Percentiles rank a stretch among this genome's conserved stretches.
phyloP scores from a whole-genome alignment of 2,329 filamentous ascomycete genomes.

The Botrytis byssoidea region DNA sequence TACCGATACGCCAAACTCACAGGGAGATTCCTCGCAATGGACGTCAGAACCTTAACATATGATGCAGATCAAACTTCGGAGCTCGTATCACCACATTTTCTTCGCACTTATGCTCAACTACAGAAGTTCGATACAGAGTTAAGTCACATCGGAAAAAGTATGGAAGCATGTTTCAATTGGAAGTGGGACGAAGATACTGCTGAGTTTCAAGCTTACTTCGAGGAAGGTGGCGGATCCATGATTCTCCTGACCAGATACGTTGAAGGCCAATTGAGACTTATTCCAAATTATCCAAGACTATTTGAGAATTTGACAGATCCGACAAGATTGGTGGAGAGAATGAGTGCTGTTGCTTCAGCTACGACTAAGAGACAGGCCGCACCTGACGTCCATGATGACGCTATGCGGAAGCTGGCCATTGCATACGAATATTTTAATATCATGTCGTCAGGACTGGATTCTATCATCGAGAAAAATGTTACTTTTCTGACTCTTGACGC shows the following conservation, averaged over 20 bases:
- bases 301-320: constrained; percentile 37
- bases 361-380: constrained; percentile 24
- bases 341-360: constrained; percentile 29
- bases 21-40: constrained; percentile 52
- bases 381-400: constrained; percentile 30
- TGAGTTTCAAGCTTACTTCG: constrained; percentile 32
- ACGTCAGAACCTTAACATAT: constrained; percentile 42
- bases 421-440: constrained; percentile 47
- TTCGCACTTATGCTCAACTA: constrained; percentile 46
- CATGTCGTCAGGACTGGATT: constrained; percentile 45
- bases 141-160: constrained; percentile 38
- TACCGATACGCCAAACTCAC: constrained; percentile 47
- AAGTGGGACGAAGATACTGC: constrained; percentile 37
- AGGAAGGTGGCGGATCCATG: constrained; percentile 45
- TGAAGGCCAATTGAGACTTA: constrained; percentile 42
- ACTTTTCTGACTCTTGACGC: constrained; percentile 51
- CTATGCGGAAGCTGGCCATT: constrained; percentile 41
- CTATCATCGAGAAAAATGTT: constrained; percentile 55
- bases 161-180: constrained; percentile 45
- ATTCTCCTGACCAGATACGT: constrained; percentile 45
- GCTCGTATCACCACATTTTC: constrained; percentile 47
- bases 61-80: constrained; percentile 41
- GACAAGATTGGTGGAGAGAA: constrained; percentile 30
- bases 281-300: constrained; percentile 49
- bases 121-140: constrained; percentile 39